A percentile compares a stretch with the other conserved stretches of the same genome.
Evolutionary conservation across 2,329 filamentous ascomycete species (phyloP).

Genomic region (Akanthomyces lecanii): DNA sequence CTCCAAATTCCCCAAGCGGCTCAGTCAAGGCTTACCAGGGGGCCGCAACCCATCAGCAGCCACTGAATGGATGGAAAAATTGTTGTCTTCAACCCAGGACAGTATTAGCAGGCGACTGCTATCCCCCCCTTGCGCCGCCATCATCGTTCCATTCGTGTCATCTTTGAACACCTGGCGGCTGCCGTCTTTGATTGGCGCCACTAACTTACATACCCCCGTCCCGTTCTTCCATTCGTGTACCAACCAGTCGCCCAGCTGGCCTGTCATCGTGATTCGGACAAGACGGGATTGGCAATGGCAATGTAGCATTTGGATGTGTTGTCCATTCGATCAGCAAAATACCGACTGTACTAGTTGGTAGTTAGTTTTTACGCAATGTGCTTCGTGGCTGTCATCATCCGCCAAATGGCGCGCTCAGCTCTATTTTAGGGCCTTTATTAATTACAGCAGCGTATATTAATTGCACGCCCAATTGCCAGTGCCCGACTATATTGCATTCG

Average conservation of each 20-base stretch:
- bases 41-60: no score
- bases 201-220: no score
- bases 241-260: not conserved
- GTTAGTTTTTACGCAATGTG: not conserved
- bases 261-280: not conserved
- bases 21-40: not conserved
- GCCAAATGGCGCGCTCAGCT: not conserved
- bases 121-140: not conserved
- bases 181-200: slow-evolving; percentile 11
- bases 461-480: not conserved
- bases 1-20: not conserved
- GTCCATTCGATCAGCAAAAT: not conserved
- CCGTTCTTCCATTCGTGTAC: no score
- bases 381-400: not conserved
- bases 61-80: not conserved
- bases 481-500: not conserved
- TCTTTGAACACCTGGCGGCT: slow-evolving; percentile 1
- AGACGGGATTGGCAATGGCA: not conserved
- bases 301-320: not conserved
- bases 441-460: slow-evolving; percentile 5
- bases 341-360: not conserved
- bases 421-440: not conserved
- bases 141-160: not conserved
- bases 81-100: no score
- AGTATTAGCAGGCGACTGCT: not conserved